Base-by-base conservation (phyloP, 2,329 filamentous ascomycete species). In the Fusarium nematophilum region DNA sequence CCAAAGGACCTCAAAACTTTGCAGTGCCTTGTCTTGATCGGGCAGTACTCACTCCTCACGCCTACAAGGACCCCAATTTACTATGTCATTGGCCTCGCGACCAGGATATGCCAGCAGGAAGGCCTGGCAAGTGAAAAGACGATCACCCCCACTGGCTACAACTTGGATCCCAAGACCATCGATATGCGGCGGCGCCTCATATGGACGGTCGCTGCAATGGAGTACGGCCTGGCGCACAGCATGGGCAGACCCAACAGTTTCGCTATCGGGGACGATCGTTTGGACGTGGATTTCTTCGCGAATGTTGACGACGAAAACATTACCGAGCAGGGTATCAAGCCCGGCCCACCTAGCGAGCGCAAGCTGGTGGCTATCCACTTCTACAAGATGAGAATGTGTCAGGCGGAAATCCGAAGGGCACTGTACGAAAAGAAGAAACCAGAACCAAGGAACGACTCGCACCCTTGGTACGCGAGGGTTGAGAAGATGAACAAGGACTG, bases 321-420 rank as follows among this genome's bases (percentile, higher is more conserved):
- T 65, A 93, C 89, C 2, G 81, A 86, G 2, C 81, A 89, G 27
- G 93, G 92, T 3, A 90, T 97, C 52, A 78, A 87, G 17, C 83
- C 88, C 0, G 90, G 89, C 1, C 89, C 89, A 5, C 82, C 86
- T 2, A 92, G 91, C 30, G 83, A 93, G 64, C 92, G 91, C 71
- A 99, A 99, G 74, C 86, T 91, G 67, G 88, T 96, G 21, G 89
- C 92, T 3, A 93, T 97, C 58, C 94, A 99, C 73, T 95, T 96
- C 68, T 93, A 93, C 79, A 94, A 91, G 71, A 96, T 97, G 92
- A 85, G 92, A 50, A 76, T 96, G 53, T 80, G 93, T 10, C 93
- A 97, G 72, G 86, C 93, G 11, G 94, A 98, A 75, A 95, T 97
- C 36, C 85, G 93, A 53, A 86, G 93, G 53, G 89, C 88, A 6